Evolutionary conservation across 1,284 basidiomycete genomes (phyloP), one percentile per base, ranked within the genome.

Genomic region (Trichosporon sp.): DNA sequence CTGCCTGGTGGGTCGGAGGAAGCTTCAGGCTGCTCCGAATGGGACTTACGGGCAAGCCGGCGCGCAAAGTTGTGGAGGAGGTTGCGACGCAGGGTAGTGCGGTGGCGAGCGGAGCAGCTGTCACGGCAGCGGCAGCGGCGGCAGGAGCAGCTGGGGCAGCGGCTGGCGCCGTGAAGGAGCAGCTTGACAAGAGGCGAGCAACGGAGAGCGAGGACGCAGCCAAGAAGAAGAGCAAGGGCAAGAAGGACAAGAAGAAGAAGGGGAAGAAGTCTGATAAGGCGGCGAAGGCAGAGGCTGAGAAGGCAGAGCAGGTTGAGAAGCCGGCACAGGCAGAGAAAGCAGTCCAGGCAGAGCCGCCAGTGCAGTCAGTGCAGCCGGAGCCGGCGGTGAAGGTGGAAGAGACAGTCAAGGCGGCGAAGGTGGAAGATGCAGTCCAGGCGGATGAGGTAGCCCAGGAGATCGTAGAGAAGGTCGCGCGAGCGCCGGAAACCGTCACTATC

Each of bases 381-480:
- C n/a, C n/a, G n/a, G n/a, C n/a, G n/a, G n/a, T n/a, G 34, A 86
- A 88, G 13, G 85, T 88, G 70, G 23, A 44, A 21, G 23, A 21
- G n/a, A n/a, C n/a, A n/a, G n/a, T n/a, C 8, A 81, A 82, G 16
- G 66, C 73, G 27, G 74, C 74, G 61, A 69, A 75, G 56, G 66
- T 66, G 29, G 73, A 71, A 0, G 71, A 69, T 16, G 75, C n/a
- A n/a, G n/a, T n/a, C n/a, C n/a, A 44, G 19, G 40, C 19, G 4
- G 40, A 21, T 11, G 13, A 23, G 19, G 14, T 21, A 21, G 32
- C 11, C 32, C 32, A 32, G 32, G 32, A 32, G 32, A 11, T 32
- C 32, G 32, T 11, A 32, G 32, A 32, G 32, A 32, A 32, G 32
- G 6, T 11, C 6, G 32, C 11, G 5, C 6, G 6, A 11, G 49